These are phyloP conservation scores for Vigna nakashimae DNA, from an alignment of 306 rosid species.

Conservation along the genomic window DNA sequence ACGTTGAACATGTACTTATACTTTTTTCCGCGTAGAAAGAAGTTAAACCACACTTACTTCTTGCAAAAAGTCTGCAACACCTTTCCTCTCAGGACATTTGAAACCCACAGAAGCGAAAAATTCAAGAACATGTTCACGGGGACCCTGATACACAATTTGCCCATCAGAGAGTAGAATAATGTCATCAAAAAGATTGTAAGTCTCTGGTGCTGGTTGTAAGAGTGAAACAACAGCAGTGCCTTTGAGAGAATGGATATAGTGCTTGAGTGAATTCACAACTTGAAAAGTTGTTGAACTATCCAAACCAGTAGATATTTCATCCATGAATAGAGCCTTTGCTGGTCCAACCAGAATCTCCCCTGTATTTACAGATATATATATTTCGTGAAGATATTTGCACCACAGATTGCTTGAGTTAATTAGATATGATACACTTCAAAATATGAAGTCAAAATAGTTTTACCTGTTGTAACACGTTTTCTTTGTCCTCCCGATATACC, in stretches of 20 bases:
- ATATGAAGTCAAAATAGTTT: conserved; percentile 1
- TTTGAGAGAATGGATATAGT: conserved; percentile 48
- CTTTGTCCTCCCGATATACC: conserved; percentile 71
- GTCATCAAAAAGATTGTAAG: conserved; percentile 64
- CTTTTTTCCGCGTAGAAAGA: background rate
- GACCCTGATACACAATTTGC: conserved; percentile 63
- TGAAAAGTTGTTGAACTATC: conserved; percentile 67
- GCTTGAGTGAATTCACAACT: conserved; percentile 58
- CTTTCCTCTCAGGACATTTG: conserved; percentile 61
- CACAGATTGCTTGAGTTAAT: background rate
- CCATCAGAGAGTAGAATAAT: conserved; percentile 62
- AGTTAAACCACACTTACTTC: conserved; percentile 47
- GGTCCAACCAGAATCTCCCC: conserved; percentile 75
- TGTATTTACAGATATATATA: conserved; percentile 9
- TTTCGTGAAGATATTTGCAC: background rate
- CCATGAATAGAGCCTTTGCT: conserved; percentile 64
- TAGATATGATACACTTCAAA: background rate
- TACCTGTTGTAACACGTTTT: conserved; percentile 66
- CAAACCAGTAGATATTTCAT: conserved; percentile 69
- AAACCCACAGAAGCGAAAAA: conserved; percentile 58
- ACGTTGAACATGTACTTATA: background rate
- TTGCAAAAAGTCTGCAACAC: conserved; percentile 64
- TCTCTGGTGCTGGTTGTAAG: conserved; percentile 70
- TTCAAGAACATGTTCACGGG: conserved; percentile 55
- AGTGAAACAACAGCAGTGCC: conserved; percentile 63